Base-by-base conservation (phyloP, 108 stramenopile genomes). In the Discostella stelligeroides region DNA sequence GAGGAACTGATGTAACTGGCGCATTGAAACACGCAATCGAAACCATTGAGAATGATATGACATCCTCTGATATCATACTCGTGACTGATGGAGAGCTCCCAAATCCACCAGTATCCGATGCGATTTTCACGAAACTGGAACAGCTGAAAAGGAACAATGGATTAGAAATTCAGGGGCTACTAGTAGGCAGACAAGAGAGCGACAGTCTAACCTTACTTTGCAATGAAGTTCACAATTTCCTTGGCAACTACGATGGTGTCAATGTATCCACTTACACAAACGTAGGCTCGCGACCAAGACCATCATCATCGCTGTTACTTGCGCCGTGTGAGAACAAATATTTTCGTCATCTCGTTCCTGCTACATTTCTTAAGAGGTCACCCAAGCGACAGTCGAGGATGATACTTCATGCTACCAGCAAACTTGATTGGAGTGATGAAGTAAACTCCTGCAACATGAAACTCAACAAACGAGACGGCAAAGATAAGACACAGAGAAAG, bases 21-120 rank as follows among this genome's bases (percentile, higher is more conserved):
- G 88, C 91, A 13, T 66, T 92, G 27, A 84, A 73, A 50, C 78
- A 59, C 66, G 86, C 81, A 14, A 66, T 66, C 47, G 68, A 60
- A 1, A 48, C 45, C 10, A 18, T 73, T 0, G 72, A 60, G 25
- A 24, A 51, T 50, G 65, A 67, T 27, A 86, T 90, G 86, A 43
- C 73, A 29, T 70, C 86, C 23, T 86, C 91, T 13, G 91, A 92
- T 68, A 66, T 92, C 12, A 66, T 92, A 21, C 79, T 92, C 15
- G 79, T 92, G 2, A 81, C 86, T n/a, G 91, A 92, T 70, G 91
- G 91, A 24, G 91, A 92, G 65, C 81, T 92, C 20, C 84, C 85
- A 6, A 85, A 92, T 72, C 91, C 91, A 37, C 91, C 91, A 1
- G 86, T 89, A 0, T 76, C 84, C 0, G 41, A 63, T 8, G 60